These are phyloP conservation scores for Starmerella sp. DNA, from an alignment of 805 yeast species.

Conservation along the genomic window DNA sequence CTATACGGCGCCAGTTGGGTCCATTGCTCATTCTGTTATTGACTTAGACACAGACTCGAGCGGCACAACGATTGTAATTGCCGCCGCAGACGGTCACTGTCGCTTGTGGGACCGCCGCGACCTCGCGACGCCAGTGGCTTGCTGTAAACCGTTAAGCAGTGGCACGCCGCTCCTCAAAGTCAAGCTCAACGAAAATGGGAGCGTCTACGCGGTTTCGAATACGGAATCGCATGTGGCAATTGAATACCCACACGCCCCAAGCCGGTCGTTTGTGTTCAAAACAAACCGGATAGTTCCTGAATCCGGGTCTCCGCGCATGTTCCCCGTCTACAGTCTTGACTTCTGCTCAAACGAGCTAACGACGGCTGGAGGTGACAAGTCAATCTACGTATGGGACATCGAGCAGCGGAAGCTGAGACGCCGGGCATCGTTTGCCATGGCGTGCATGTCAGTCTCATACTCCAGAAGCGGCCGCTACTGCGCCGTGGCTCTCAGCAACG, in stretches of 20 bases:
- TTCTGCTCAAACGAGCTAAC: background rate
- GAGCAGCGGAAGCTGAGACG: background rate
- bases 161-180: background rate
- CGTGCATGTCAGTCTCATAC: constrained; percentile 14
- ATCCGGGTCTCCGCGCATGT: background rate
- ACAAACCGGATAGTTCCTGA: constrained; percentile 1
- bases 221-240: constrained; percentile 9
- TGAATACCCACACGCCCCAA: background rate
- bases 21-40: background rate
- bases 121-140: background rate
- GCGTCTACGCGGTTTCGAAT: constrained; percentile 10
- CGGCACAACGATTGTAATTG: background rate
- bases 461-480: constrained; percentile 3
- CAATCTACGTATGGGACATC: constrained; percentile 11
- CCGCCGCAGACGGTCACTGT: background rate
- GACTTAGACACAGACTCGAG: background rate
- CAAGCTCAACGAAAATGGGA: background rate
- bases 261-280: constrained; percentile 7
- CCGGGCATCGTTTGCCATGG: constrained; percentile 5
- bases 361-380: constrained; percentile 13
- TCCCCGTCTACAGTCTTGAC: constrained; percentile 12
- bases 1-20: too few relatives aligned
- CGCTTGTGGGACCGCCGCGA: constrained; percentile 2
- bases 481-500: constrained; percentile 13
- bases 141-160: background rate